Percentiles rank a stretch among this genome's conserved stretches.
Evolutionary conservation across 75 land plant species (phyloP).

Genomic region (Adiantum capillusveneris): DNA sequence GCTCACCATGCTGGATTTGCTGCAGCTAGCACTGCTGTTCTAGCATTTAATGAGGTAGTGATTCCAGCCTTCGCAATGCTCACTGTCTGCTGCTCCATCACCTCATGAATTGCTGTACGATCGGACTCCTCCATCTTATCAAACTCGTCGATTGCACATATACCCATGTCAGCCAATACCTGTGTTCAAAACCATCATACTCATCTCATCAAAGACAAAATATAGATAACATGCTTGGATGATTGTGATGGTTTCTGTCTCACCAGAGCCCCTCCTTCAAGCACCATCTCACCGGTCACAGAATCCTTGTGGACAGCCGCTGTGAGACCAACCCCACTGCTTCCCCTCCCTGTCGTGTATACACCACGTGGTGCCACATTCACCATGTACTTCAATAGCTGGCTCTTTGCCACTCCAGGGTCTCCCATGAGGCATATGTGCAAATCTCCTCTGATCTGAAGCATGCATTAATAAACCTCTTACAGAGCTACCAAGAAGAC

Average conservation of each 20-base stretch:
- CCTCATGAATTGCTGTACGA: constrained; percentile 96
- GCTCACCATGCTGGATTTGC: constrained; percentile 97
- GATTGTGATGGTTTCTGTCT: constrained; percentile 9
- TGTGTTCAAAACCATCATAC: too few species aligned
- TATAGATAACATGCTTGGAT: too few species aligned
- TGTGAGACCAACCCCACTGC: constrained; percentile 99
- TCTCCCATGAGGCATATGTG: constrained; percentile 99
- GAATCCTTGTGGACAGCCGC: constrained; percentile 96
- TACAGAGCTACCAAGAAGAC: too few species aligned
- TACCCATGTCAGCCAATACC: constrained; percentile 99
- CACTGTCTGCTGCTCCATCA: constrained; percentile 99
- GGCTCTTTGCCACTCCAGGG: constrained; percentile 99
- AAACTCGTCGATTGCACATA: constrained; percentile 98
- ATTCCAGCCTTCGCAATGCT: constrained; percentile 99
- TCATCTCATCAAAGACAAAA: too few species aligned
- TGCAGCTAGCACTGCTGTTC: constrained; percentile 96
- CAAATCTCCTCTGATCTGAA: constrained; percentile 92
- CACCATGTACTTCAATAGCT: constrained; percentile 92
- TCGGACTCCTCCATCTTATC: constrained; percentile 99
- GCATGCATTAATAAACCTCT: too few species aligned
- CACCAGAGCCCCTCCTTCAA: constrained; percentile 99
- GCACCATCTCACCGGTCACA: constrained; percentile 89
- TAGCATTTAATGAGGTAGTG: constrained; percentile 91
- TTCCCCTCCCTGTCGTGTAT: constrained; percentile 91
- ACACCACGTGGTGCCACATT: constrained; percentile 95